phyloP scores from a whole-genome alignment of 495 filamentous ascomycete species.

The Xylaria nigripes region DNA sequence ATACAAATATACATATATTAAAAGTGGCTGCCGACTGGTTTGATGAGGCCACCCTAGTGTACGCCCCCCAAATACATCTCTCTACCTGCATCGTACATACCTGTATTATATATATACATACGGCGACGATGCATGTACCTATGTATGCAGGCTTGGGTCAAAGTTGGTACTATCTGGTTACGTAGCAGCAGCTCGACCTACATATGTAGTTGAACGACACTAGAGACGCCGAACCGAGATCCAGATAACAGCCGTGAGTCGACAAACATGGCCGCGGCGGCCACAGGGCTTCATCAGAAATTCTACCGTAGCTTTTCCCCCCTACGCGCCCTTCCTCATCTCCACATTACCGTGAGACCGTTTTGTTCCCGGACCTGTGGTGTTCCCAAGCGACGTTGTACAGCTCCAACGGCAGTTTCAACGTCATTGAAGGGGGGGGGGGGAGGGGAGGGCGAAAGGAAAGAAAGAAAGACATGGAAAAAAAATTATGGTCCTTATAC shows the following conservation, averaged over 20 bases:
- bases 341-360: conserved; percentile 12
- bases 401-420: conserved; percentile 12
- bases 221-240: conserved; percentile 13
- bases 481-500: background rate
- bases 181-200: background rate
- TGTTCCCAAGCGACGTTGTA: conserved; percentile 8
- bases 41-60: conserved; percentile 6
- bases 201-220: background rate
- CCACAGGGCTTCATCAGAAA: conserved; percentile 6
- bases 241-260: conserved; percentile 8
- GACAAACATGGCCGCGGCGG: conserved; percentile 4
- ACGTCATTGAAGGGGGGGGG: background rate
- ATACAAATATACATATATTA: conserved; percentile 5
- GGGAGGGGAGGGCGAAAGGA: background rate
- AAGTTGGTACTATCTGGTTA: background rate
- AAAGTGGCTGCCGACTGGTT: conserved; percentile 10
- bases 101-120: too few species aligned
- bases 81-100: background rate
- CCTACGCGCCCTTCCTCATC: conserved; percentile 1
- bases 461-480: conserved; percentile 2
- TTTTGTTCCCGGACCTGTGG: conserved; percentile 13
- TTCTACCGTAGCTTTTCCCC: background rate
- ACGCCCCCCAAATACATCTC: background rate
- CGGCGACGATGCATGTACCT: too few species aligned
- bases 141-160: background rate